Conservation (phyloP, 2,329 filamentous ascomycete species). For the Phyllachora maydis region DNA sequence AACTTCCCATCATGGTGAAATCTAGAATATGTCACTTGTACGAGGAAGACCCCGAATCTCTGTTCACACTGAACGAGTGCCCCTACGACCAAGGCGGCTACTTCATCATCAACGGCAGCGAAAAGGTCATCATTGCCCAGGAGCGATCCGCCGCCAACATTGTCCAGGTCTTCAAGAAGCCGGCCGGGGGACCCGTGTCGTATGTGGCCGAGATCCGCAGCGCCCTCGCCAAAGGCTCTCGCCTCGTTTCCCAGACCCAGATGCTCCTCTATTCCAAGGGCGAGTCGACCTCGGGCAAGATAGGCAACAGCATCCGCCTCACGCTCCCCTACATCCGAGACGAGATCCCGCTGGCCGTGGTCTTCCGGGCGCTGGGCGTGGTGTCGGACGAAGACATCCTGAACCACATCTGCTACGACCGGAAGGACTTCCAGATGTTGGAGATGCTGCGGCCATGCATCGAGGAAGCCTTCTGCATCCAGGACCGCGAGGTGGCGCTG, state of each 20-base stretch:
- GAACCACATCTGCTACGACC: conserved; percentile 93
- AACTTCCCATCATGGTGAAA: conserved; percentile 94
- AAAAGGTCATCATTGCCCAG: conserved; percentile 95
- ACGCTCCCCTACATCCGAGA: conserved; percentile 86
- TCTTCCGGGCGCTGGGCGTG: conserved; percentile 87
- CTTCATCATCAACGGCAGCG: conserved; percentile 97
- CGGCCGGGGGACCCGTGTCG: conserved; percentile 73
- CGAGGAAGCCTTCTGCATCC: conserved; percentile 89
- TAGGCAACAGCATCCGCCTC: conserved; percentile 75
- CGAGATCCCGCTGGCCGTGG: conserved; percentile 83
- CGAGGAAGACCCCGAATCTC: conserved; percentile 61
- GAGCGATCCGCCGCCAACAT: conserved; percentile 97
- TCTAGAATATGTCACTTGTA: conserved; percentile 86
- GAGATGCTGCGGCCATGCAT: conserved; percentile 96
- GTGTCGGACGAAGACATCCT: conserved; percentile 96
- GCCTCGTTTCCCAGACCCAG: conserved; percentile 80
- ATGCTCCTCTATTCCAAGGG: conserved; percentile 82
- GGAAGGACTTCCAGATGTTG: conserved; percentile 88
- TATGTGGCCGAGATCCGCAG: conserved; percentile 93
- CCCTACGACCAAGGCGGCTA: conserved; percentile 97
- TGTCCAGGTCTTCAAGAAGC: conserved; percentile 97
- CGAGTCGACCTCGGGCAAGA: conserved; percentile 55
- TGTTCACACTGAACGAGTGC: conserved; percentile 88
- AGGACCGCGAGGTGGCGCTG: conserved; percentile 82
- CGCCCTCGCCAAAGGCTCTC: conserved; percentile 86